phyloP scores from a whole-genome alignment of 345 rosid species.

The Populus tremula region DNA sequence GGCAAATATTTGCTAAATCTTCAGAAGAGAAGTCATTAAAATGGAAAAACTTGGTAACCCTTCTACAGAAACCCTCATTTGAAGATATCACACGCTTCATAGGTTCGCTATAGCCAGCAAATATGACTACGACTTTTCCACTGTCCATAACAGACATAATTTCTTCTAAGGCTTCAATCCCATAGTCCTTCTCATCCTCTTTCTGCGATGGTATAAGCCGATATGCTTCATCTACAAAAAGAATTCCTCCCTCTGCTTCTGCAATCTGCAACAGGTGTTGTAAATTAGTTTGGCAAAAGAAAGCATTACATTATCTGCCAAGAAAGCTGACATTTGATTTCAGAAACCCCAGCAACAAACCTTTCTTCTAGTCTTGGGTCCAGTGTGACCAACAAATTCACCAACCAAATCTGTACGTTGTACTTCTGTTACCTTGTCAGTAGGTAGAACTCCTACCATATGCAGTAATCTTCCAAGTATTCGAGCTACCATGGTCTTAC shows the following conservation, averaged over 20 bases:
- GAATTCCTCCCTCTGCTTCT: conserved; percentile 97
- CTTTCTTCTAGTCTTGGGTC: conserved; percentile 95
- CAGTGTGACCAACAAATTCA: conserved; percentile 96
- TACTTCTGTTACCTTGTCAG: conserved; percentile 82
- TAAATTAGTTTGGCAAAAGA: conserved; percentile 2
- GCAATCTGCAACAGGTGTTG: conserved; percentile 52
- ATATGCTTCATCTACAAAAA: conserved; percentile 99
- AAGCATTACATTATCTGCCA: not conserved
- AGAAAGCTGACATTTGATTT: conserved; percentile 2
- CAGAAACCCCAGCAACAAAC: conserved; percentile 27
- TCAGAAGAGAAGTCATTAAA: conserved; percentile 68
- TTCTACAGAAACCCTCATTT: conserved; percentile 92
- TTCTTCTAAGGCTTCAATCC: conserved; percentile 93
- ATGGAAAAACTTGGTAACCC: conserved; percentile 89
- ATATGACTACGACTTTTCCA: conserved; percentile 86
- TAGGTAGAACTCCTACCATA: conserved; percentile 89
- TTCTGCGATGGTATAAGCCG: conserved; percentile 91
- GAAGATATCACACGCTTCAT: conserved; percentile 94
- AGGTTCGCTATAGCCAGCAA: conserved; percentile 93
- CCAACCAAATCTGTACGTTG: conserved; percentile 99
- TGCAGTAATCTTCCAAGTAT: conserved; percentile 85
- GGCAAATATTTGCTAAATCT: conserved; percentile 76
- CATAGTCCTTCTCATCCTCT: conserved; percentile 90
- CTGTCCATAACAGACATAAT: conserved; percentile 97
- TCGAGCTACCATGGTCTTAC: conserved; percentile 98